Evolutionary conservation across 208 protist species (phyloP).

Genomic region (Phytomonas serpens): DNA sequence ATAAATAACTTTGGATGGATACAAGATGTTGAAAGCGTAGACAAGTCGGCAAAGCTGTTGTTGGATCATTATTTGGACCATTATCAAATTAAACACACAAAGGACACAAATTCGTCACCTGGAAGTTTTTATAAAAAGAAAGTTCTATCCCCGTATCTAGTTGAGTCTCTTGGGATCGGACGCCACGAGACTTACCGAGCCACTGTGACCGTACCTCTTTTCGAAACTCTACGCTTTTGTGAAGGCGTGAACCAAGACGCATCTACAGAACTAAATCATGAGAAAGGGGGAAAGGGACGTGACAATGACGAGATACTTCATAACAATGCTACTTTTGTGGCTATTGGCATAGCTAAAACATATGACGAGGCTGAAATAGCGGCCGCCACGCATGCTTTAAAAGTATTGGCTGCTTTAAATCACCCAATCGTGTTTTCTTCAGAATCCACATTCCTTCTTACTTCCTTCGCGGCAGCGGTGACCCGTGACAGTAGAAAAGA

Average conservation of each 20-base stretch:
- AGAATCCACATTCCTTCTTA: not conserved
- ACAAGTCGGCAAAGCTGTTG: slow-evolving; percentile 20
- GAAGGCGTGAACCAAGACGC: not conserved
- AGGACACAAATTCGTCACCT: not conserved
- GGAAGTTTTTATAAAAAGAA: not conserved
- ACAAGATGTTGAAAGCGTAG: slow-evolving; percentile 11
- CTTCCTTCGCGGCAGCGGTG: not conserved
- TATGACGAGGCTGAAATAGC: slow-evolving; percentile 37
- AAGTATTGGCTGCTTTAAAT: slow-evolving; percentile 36
- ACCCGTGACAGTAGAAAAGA: not conserved
- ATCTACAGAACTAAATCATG: not conserved
- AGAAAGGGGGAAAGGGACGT: not conserved
- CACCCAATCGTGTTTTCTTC: slow-evolving; percentile 13
- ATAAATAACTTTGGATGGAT: slow-evolving; percentile 2
- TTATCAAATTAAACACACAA: not conserved
- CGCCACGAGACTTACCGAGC: slow-evolving; percentile 57
- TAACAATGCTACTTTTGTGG: slow-evolving; percentile 39
- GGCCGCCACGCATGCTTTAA: slow-evolving; percentile 70
- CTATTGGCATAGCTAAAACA: slow-evolving; percentile 62
- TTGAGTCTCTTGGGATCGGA: slow-evolving; percentile 51
- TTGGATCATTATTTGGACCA: slow-evolving; percentile 47
- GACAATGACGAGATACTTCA: not conserved
- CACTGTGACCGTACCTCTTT: slow-evolving; percentile 59
- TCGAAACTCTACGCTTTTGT: not conserved
- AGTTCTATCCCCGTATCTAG: slow-evolving; percentile 36